Evolutionary conservation across 2,329 filamentous ascomycete genomes (phyloP).

Genomic region (Trichoderma sp.): DNA sequence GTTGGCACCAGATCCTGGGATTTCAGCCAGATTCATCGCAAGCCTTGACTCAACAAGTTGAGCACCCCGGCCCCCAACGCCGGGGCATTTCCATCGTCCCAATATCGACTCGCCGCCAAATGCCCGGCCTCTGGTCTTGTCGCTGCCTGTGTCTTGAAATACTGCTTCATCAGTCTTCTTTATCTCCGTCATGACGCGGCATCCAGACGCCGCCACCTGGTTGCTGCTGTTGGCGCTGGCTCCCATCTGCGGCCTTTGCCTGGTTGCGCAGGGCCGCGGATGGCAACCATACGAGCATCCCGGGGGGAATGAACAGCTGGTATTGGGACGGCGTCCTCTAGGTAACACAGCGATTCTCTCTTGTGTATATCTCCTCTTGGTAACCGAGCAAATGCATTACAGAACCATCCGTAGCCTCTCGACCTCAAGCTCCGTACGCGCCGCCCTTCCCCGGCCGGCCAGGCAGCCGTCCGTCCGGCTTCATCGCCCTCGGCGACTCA

Average conservation of each 20-base stretch:
- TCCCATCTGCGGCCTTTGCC: neutral
- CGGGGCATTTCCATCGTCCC: neutral
- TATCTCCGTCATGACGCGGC: constrained; percentile 2
- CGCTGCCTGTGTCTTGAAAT: neutral
- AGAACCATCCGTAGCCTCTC: constrained; percentile 13
- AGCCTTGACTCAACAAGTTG: constrained; percentile 1
- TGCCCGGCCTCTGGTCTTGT: neutral
- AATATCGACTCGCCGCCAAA: neutral
- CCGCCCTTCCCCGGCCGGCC: constrained; percentile 27
- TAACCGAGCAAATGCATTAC: neutral
- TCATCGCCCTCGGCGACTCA: constrained; percentile 50
- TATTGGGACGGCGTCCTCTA: constrained; percentile 4
- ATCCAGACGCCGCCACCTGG: constrained; percentile 2
- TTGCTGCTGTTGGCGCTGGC: constrained; percentile 8
- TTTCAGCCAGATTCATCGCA: neutral
- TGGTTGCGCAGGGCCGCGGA: neutral
- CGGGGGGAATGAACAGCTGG: neutral
- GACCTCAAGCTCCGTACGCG: constrained; percentile 11
- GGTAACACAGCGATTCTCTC: constrained; percentile 3
- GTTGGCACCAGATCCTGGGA: neutral
- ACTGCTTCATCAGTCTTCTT: neutral
- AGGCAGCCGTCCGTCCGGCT: constrained; percentile 36
- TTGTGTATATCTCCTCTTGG: neutral
- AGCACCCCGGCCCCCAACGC: constrained; percentile 12
- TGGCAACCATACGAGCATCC: constrained; percentile 17